Conservation (phyloP, 2,329 filamentous ascomycete genomes). For the Aspergillus glaucus region DNA sequence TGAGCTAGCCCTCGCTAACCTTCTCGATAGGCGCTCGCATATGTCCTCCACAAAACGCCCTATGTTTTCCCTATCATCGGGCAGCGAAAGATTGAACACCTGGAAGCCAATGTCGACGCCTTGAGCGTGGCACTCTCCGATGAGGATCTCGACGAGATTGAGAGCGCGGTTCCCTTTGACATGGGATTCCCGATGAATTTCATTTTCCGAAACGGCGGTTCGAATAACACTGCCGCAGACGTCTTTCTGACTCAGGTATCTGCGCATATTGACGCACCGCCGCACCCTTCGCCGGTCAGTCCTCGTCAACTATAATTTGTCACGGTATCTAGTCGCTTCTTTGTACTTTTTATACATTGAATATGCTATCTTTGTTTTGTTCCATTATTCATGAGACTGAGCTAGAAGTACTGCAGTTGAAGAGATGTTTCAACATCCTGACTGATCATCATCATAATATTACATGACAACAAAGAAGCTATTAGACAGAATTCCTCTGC, state of each 20-base stretch:
- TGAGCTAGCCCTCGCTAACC: too few species aligned
- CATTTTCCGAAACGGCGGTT: not conserved
- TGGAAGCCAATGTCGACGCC: conserved; percentile 49
- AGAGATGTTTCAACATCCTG: too few species aligned
- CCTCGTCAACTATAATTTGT: not conserved
- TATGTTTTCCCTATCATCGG: conserved; percentile 52
- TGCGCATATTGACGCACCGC: not conserved
- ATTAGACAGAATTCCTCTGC: too few species aligned
- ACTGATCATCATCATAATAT: too few species aligned
- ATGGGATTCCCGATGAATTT: conserved; percentile 48
- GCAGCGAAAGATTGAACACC: conserved; percentile 45
- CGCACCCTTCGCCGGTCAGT: not conserved
- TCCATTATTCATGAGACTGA: too few species aligned
- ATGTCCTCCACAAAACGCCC: conserved; percentile 45
- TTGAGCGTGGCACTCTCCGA: conserved; percentile 45
- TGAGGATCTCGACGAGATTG: conserved; percentile 50
- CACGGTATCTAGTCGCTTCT: too few species aligned
- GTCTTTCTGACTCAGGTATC: not conserved
- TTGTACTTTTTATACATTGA: too few species aligned
- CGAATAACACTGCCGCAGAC: not conserved
- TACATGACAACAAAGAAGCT: too few species aligned
- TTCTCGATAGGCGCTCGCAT: conserved; percentile 39
- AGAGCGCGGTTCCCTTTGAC: conserved; percentile 47
- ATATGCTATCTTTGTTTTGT: too few species aligned
- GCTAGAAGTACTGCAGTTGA: too few species aligned